These are phyloP conservation scores for Kockiozyma suomiensis DNA, from an alignment of 805 yeast species.

Conservation along the genomic window DNA sequence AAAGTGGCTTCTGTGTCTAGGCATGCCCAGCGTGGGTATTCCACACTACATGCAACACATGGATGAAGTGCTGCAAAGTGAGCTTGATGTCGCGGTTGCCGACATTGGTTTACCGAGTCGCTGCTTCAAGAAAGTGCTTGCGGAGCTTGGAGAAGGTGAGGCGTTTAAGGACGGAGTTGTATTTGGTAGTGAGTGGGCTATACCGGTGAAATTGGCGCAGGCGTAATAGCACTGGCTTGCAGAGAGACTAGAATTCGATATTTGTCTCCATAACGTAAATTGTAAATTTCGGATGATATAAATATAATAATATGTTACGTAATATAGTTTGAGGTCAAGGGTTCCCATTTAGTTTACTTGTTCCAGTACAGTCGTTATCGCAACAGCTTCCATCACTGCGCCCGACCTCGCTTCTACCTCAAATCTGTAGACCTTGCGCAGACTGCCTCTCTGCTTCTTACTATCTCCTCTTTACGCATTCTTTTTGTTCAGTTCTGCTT, in stretches of 20 bases:
- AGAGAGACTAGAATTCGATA: not conserved
- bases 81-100: conserved; percentile 25
- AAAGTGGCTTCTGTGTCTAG: conserved; percentile 41
- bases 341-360: not conserved
- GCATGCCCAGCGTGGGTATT: conserved; percentile 36
- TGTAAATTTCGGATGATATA: too few species aligned
- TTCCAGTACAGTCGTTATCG: conserved; percentile 11
- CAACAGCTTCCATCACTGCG: too few species aligned
- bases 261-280: too few species aligned
- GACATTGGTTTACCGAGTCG: conserved; percentile 36
- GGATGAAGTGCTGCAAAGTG: conserved; percentile 17
- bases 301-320: too few species aligned
- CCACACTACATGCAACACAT: conserved; percentile 24
- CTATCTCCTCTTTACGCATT: not conserved
- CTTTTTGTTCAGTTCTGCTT: not conserved
- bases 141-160: conserved; percentile 13
- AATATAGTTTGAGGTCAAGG: not conserved
- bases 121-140: conserved; percentile 22
- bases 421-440: too few species aligned
- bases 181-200: conserved; percentile 35
- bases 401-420: too few species aligned
- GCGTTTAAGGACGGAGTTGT: conserved; percentile 25
- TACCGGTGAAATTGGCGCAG: conserved; percentile 19
- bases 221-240: not conserved
- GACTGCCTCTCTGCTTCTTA: not conserved